Evolutionary conservation across 2,329 filamentous ascomycete species (phyloP).

Genomic region (Epichloe brachyelytri): DNA sequence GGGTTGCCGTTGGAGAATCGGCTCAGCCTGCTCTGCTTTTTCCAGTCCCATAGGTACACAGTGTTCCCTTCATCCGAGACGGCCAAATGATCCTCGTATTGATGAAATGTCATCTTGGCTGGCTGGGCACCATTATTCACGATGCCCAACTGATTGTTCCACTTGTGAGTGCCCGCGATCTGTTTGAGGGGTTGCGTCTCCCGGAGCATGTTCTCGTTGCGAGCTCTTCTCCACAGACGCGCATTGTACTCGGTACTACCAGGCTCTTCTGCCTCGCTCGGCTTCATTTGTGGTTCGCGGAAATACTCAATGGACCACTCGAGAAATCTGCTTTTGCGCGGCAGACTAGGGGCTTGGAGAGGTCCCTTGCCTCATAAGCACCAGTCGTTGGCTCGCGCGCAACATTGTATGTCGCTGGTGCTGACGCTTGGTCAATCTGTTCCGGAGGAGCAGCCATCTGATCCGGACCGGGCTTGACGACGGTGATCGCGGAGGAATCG

Average conservation of each 20-base stretch:
- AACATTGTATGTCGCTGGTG: slow-evolving; percentile 59
- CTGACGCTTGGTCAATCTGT: slow-evolving; percentile 55
- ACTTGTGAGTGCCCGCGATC: slow-evolving; percentile 70
- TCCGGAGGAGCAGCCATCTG: slow-evolving; percentile 49
- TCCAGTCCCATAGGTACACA: slow-evolving; percentile 89
- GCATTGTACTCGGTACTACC: slow-evolving; percentile 95
- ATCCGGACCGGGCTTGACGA: slow-evolving; percentile 27
- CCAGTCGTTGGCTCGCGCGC: slow-evolving; percentile 71
- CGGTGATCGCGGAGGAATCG: slow-evolving; percentile 14
- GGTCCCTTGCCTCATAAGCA: slow-evolving; percentile 52
- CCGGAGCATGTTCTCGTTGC: slow-evolving; percentile 83
- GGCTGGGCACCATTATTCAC: slow-evolving; percentile 86
- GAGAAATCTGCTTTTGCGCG: slow-evolving; percentile 70
- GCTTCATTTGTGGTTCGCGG: slow-evolving; percentile 95
- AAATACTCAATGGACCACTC: slow-evolving; percentile 98
- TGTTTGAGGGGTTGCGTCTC: slow-evolving; percentile 92
- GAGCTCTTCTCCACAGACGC: slow-evolving; percentile 78
- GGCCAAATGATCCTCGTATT: slow-evolving; percentile 91
- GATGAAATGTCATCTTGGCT: slow-evolving; percentile 88
- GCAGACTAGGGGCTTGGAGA: slow-evolving; percentile 51
- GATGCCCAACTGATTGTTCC: slow-evolving; percentile 72
- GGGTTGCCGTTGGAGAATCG: slow-evolving; percentile 90
- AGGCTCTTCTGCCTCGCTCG: slow-evolving; percentile 88
- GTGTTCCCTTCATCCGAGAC: slow-evolving; percentile 89
- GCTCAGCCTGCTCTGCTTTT: slow-evolving; percentile 58